phyloP scores from a whole-genome alignment of 1,284 basidiomycete species.

The Ganoderma meredithae region DNA sequence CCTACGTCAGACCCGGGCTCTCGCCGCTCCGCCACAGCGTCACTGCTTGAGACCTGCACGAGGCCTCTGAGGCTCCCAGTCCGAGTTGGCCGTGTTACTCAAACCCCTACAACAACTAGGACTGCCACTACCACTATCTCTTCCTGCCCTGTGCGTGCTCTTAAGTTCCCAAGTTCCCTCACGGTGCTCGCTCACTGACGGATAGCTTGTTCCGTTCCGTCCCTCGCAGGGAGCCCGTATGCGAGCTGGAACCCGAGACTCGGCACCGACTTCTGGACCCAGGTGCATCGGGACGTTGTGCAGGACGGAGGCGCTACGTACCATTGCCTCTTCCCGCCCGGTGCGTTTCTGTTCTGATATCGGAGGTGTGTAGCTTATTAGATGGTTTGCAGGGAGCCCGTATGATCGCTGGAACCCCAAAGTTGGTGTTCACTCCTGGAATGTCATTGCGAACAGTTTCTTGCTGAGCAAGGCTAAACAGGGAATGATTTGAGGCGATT shows the following conservation, averaged over 20 bases:
- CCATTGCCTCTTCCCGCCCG: not conserved
- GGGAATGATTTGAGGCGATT: not conserved
- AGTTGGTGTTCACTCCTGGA: not conserved
- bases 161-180: not conserved
- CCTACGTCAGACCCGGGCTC: not conserved
- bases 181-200: not conserved
- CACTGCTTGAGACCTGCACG: not conserved
- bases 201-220: not conserved
- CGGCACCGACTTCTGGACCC: not conserved
- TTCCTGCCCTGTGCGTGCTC: not conserved
- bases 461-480: not conserved
- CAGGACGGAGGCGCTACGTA: not conserved
- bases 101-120: not conserved
- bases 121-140: not conserved
- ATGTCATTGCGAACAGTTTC: not conserved
- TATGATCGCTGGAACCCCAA: not conserved
- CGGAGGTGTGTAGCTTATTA: not conserved
- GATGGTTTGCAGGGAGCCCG: not conserved
- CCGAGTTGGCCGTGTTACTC: not conserved
- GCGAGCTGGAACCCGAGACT: not conserved
- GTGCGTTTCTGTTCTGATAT: not conserved
- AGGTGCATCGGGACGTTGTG: not conserved
- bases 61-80: not conserved
- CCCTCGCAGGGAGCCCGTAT: not conserved
- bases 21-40: not conserved